Base-by-base conservation (phyloP, 2,329 filamentous ascomycete genomes). In the Fusarium musae region DNA sequence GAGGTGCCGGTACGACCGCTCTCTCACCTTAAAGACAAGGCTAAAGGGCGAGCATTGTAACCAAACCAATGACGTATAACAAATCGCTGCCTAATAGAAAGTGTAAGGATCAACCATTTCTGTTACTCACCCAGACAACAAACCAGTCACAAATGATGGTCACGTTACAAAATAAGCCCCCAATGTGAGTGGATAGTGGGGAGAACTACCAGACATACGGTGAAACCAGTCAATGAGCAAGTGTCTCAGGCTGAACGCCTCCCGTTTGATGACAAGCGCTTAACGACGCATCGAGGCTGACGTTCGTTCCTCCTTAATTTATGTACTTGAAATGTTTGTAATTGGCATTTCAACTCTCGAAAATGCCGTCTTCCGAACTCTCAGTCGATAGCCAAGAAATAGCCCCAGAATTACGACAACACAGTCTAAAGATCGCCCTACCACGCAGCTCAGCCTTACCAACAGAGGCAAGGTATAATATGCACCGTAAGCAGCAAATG, bases 381-480 rank as follows among this genome's bases (percentile, higher is more conserved):
- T n/a, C 42, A 21, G 36, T 32, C 28, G 39, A 32, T 21, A 32
- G 60, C 60, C 52, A 67, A 65, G 60, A 42, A 58, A 30, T n/a
- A 58, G 65, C 53, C 46, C 64, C 64, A 67, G 63, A 64, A 61
- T 52, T 52, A 28, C 62, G 19, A 36, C 57, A 54, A 56, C 57
- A 44, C 47, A 63, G 43, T 59, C 42, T 21, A 39, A 46, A 44
- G 63, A 72, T 72, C 63, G 58, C 13, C 69, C 69, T 47, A 57
- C 34, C 63, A 59, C 59, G 7, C 49, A 59, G 34, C 47, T 63
- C 70, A 56, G 69, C 42, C 72, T 74, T 74, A 75, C 72, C 72
- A 57, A 74, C 72, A 70, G 60, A 53, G 72, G 69, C 61, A 73
- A 66, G 72, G 71, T 74, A 58, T 67, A 59, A 63, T 52, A 74